These are phyloP conservation scores for Xerocomellus chrysenteron DNA, from an alignment of 768 basidiomycete species.

Conservation along the genomic window DNA sequence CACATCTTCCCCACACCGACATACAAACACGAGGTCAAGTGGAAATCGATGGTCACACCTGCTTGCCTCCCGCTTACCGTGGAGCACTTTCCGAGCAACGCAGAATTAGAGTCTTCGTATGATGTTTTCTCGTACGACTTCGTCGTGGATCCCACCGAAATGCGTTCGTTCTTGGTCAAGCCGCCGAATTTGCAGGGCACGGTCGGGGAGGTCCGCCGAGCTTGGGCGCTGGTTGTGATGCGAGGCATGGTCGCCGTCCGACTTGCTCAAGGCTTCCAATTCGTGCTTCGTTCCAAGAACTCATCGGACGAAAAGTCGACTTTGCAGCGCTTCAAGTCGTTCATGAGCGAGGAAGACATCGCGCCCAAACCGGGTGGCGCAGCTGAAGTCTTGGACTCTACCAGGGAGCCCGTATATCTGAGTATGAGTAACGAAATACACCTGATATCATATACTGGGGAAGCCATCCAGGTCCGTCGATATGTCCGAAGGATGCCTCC, in stretches of 20 bases:
- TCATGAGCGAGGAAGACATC: slow-evolving; percentile 53
- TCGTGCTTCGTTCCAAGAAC: slow-evolving; percentile 59
- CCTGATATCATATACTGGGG: slow-evolving; percentile 86
- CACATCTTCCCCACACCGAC: slow-evolving; percentile 74
- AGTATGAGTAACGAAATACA: slow-evolving; percentile 97
- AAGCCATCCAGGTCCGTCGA: slow-evolving; percentile 82
- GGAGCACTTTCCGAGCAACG: slow-evolving; percentile 77
- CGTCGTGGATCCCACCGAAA: slow-evolving; percentile 79
- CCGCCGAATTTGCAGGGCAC: slow-evolving; percentile 49
- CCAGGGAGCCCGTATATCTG: slow-evolving; percentile 77
- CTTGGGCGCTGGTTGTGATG: slow-evolving; percentile 82
- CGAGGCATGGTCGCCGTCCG: slow-evolving; percentile 92
- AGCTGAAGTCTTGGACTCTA: slow-evolving; percentile 59
- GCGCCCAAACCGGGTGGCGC: slow-evolving; percentile 60
- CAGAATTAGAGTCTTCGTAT: slow-evolving; percentile 74
- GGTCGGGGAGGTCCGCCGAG: slow-evolving; percentile 58
- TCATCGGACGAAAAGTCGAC: slow-evolving; percentile 34
- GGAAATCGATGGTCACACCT: slow-evolving; percentile 84
- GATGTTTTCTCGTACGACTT: slow-evolving; percentile 88
- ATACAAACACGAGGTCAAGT: slow-evolving; percentile 87
- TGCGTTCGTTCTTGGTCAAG: slow-evolving; percentile 83
- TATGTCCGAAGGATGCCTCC: slow-evolving; percentile 75
- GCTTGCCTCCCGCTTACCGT: slow-evolving; percentile 88
- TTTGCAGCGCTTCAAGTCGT: slow-evolving; percentile 54
- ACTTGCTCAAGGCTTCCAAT: slow-evolving; percentile 92